Evolutionary conservation across 1,139 yeast species (phyloP), one percentile per base, ranked within the genome.

Genomic region (Starmera stellimalicola): DNA sequence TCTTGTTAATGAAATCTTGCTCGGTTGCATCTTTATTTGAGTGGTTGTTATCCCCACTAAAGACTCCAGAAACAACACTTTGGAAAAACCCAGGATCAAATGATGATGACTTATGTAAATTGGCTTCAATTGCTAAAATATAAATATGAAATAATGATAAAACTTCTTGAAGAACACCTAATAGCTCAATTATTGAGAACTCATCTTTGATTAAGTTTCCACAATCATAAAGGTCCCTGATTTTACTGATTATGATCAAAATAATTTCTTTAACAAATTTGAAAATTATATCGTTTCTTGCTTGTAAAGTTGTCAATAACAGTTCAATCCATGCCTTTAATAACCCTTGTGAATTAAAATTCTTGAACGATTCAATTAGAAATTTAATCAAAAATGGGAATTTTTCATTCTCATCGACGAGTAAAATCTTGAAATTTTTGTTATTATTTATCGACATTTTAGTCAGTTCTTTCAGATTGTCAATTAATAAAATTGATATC

Each of bases 31-130:
- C 12, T 2, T 19, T 62, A 32, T 74, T 62, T 6, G 69, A 68
- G 6, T 68, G 65, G 0, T 87, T 81, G 0, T 83, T 67, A 44
- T 87, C 96, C 9, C 81, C 73, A 38, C 77, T 81, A 50, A 88
- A 84, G 0, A 87, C 95, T 3, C 95, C 95, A 42, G 83, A 87
- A 32, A 81, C 79, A 10, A 83, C 88, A 38, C 73, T 74, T 0
- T 85, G 85, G 41, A 82, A 70, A 50, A 82, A 80, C 0, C 82
- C 79, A 17, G 68, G 70, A 11, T 62, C 64, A 18, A 45, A 35
- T 15, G 37, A 37, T 7, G 45, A 34, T 4, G 33, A 27, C 11
- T 28, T 37, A 27, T 35, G 28, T 12, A 33, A 36, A 32, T 41
- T 44, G 14, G 43, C 40, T 27, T 48, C 52, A 12, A 48, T 31